phyloP scores from a whole-genome alignment of 2,329 filamentous ascomycete species.

The Trichoderma polysporum region DNA sequence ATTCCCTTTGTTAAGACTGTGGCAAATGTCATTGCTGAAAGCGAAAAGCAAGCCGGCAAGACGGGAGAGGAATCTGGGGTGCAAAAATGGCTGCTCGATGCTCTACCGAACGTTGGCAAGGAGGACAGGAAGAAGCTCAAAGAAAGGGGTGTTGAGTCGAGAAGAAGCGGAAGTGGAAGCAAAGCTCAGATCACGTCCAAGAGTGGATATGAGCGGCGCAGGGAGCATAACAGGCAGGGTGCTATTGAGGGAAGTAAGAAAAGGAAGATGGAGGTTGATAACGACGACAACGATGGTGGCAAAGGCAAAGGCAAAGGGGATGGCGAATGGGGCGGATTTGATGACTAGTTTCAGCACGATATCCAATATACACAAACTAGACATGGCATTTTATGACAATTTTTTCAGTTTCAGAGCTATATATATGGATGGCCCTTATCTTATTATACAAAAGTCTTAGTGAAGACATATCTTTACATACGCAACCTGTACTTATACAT shows the following conservation, averaged over 20 bases:
- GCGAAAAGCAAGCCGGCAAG: conserved; percentile 68
- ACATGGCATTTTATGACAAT: neutral
- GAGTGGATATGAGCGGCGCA: conserved; percentile 70
- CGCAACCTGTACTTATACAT: conserved; percentile 3
- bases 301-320: conserved; percentile 23
- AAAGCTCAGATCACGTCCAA: conserved; percentile 75
- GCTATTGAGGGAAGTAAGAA: conserved; percentile 63
- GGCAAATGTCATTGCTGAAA: conserved; percentile 85
- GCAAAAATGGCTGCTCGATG: conserved; percentile 84
- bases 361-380: neutral
- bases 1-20: conserved; percentile 85
- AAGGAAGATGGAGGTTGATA: conserved; percentile 42
- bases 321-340: conserved; percentile 51
- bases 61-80: conserved; percentile 57
- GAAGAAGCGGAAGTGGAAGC: conserved; percentile 46
- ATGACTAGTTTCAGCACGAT: conserved; percentile 35
- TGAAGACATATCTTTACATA: neutral
- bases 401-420: neutral
- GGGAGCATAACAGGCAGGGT: conserved; percentile 64
- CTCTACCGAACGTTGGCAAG: conserved; percentile 80
- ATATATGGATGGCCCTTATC: neutral
- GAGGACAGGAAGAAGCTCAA: conserved; percentile 80
- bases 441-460: neutral
- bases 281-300: conserved; percentile 24
- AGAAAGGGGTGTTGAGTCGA: conserved; percentile 74